Percentiles rank a stretch among this genome's conserved stretches.
Conservation (phyloP, 257 asterid genomes). For the Solanum okadae region DNA sequence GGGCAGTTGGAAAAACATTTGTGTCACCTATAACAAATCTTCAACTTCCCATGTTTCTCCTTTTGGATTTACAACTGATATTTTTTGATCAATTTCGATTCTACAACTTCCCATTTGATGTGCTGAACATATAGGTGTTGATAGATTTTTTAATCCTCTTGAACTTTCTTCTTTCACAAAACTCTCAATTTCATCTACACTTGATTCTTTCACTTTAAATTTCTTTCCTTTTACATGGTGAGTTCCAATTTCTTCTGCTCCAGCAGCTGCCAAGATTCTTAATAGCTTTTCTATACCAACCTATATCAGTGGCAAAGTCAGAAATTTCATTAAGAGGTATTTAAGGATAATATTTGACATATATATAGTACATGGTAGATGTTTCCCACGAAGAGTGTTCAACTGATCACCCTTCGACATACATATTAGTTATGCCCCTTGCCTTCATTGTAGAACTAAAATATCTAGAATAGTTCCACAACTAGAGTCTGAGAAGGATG, state of each 20-base stretch:
- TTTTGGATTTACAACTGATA: slow-evolving; percentile 40
- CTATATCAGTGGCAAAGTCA: background rate
- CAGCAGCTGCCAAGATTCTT: slow-evolving; percentile 59
- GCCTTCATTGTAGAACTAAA: background rate
- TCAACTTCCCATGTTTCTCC: slow-evolving; percentile 14
- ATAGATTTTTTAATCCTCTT: slow-evolving; percentile 34
- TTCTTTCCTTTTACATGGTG: slow-evolving; percentile 41
- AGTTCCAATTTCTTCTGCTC: slow-evolving; percentile 86
- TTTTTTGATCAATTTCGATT: slow-evolving; percentile 58
- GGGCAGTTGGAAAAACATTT: slow-evolving; percentile 78
- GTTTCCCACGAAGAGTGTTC: background rate
- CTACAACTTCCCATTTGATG: slow-evolving; percentile 95
- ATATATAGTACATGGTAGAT: background rate
- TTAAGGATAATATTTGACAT: background rate
- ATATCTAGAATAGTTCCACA: background rate
- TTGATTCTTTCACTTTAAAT: slow-evolving; percentile 41
- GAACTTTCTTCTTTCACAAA: slow-evolving; percentile 54
- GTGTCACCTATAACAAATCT: slow-evolving; percentile 68
- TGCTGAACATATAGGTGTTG: slow-evolving; percentile 57
- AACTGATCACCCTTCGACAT: background rate
- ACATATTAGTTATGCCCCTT: background rate
- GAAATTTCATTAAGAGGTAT: background rate
- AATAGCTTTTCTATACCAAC: slow-evolving; percentile 50
- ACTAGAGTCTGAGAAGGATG: background rate
- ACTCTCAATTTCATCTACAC: slow-evolving; percentile 34